Percentiles rank a stretch among this genome's conserved stretches.
Evolutionary conservation across 371 early-diverging fungal species (phyloP).

Genomic region (Thermomucor indicae-seudaticae): DNA sequence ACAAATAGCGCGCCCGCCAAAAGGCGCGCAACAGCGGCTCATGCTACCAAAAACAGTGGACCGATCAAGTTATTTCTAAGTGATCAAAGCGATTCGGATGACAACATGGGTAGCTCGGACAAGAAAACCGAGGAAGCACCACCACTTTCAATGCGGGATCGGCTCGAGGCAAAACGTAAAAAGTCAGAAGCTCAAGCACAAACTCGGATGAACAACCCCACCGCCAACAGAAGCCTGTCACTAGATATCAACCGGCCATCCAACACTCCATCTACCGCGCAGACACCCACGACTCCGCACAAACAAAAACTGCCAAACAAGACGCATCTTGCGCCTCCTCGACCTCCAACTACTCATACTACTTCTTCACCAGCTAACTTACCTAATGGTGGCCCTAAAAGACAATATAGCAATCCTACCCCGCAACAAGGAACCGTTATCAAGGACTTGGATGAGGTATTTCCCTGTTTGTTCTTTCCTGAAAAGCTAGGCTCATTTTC

Average conservation of each 20-base stretch:
- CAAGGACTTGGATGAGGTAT: constrained; percentile 10
- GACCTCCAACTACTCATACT: constrained; percentile 1
- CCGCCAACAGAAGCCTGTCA: neutral
- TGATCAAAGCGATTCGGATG: constrained; percentile 17
- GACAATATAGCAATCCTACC: neutral
- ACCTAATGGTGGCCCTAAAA: neutral
- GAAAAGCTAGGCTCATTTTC: no score
- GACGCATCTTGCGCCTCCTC: constrained; percentile 9
- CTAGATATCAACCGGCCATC: neutral
- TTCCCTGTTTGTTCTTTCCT: no score
- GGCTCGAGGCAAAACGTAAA: constrained; percentile 12
- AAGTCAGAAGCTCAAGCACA: constrained; percentile 4
- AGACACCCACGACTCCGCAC: neutral
- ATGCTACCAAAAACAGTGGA: constrained; percentile 5
- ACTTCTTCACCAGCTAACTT: no score
- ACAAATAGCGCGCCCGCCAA: neutral
- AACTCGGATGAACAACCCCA: neutral
- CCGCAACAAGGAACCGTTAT: neutral
- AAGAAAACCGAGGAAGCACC: neutral
- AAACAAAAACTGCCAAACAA: constrained; percentile 23
- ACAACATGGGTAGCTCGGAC: constrained; percentile 4
- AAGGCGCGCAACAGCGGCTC: constrained; percentile 4
- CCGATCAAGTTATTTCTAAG: constrained; percentile 10
- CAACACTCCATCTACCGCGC: constrained; percentile 1
- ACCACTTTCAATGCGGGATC: constrained; percentile 2